Evolutionary conservation across 169 alveolate species (phyloP).

Genomic region (Pseudocohnilembus persalinus): DNA sequence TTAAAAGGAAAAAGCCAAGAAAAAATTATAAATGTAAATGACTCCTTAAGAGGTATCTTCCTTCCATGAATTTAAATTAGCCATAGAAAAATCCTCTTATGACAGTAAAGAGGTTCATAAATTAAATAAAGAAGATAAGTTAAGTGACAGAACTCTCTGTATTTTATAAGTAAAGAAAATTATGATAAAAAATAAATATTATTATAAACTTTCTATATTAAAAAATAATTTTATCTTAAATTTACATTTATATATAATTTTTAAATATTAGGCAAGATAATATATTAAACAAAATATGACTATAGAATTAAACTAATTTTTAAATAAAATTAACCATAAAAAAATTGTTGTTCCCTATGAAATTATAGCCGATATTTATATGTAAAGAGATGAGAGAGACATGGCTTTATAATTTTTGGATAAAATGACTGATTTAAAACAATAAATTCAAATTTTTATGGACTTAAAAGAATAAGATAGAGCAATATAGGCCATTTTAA

Average conservation of each 20-base stretch:
- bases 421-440: constrained; percentile 3
- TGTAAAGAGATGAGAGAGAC: constrained; percentile 1
- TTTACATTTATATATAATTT: neutral
- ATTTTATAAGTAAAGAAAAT: neutral
- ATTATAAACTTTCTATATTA: too few relatives aligned
- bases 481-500: constrained; percentile 11
- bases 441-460: constrained; percentile 1
- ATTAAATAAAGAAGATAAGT: too few relatives aligned
- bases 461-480: constrained; percentile 5
- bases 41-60: too few relatives aligned
- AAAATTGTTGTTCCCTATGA: constrained; percentile 22
- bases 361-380: constrained; percentile 8
- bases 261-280: neutral
- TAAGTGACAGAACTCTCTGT: neutral
- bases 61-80: too few relatives aligned
- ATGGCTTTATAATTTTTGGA: neutral
- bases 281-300: too few relatives aligned
- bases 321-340: neutral
- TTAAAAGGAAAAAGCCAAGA: neutral
- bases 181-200: too few relatives aligned
- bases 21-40: too few relatives aligned
- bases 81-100: too few relatives aligned
- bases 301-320: neutral
- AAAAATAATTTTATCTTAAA: too few relatives aligned
- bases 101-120: too few relatives aligned